phyloP scores from a whole-genome alignment of 225 moss, liverwort and hornwort species.

The Marchantia polymorpha region DNA sequence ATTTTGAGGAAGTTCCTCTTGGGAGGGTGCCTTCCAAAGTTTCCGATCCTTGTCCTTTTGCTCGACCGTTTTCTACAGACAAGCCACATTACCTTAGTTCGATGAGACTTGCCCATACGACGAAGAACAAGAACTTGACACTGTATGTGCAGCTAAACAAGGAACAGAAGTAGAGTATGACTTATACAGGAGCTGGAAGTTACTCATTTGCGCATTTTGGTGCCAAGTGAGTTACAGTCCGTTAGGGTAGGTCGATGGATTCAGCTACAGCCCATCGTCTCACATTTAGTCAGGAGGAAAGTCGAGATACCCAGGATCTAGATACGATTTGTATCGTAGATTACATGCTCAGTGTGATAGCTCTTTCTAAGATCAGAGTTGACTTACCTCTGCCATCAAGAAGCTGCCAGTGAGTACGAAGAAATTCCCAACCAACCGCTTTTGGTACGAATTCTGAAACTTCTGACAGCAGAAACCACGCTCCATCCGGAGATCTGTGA shows the following conservation, averaged over 20 bases:
- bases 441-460: slow-evolving; percentile 55
- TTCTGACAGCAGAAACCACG: slow-evolving; percentile 60
- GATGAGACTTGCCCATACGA: background rate
- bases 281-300: background rate
- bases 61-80: slow-evolving; percentile 26
- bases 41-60: slow-evolving; percentile 6
- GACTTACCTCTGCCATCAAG: slow-evolving; percentile 38
- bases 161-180: background rate
- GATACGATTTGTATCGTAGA: background rate
- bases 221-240: background rate
- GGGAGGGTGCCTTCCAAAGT: background rate
- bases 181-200: background rate
- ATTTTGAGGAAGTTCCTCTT: slow-evolving; percentile 33
- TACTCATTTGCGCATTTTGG: background rate
- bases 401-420: slow-evolving; percentile 51
- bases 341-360: background rate
- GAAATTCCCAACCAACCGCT: slow-evolving; percentile 56
- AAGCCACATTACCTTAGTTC: background rate
- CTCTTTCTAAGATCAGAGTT: background rate
- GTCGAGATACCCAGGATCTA: background rate
- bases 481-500: slow-evolving; percentile 43
- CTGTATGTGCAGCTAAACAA: background rate
- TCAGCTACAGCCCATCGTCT: too few species aligned
- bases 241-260: too few species aligned
- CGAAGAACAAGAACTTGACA: background rate